Conservation (phyloP, 2,329 filamentous ascomycete genomes). For the Fusarium coffeatum region DNA sequence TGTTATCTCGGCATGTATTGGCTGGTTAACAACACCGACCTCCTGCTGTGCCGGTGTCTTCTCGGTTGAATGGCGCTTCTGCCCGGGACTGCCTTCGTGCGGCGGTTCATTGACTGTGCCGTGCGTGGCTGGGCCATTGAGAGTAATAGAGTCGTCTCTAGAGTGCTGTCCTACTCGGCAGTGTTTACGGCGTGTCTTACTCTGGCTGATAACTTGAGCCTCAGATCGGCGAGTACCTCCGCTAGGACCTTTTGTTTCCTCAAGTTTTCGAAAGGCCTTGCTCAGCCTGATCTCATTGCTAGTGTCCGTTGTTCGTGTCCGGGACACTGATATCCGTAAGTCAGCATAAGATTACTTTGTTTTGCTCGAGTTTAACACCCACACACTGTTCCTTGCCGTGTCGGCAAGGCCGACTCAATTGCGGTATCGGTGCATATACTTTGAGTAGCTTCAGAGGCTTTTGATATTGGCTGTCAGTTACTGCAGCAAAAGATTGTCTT, state of each 20-base stretch:
- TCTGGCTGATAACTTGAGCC: background rate
- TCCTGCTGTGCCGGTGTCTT: background rate
- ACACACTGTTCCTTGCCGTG: constrained; percentile 34
- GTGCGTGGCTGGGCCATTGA: constrained; percentile 5
- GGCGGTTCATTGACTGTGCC: constrained; percentile 2
- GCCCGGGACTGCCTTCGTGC: constrained; percentile 11
- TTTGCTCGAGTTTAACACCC: background rate
- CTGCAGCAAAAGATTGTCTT: background rate
- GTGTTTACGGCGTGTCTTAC: constrained; percentile 10
- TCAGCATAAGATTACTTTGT: constrained; percentile 2
- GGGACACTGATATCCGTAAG: constrained; percentile 27
- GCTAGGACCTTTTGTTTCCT: constrained; percentile 6
- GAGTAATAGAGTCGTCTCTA: background rate
- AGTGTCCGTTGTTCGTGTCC: constrained; percentile 36
- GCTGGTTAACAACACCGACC: background rate
- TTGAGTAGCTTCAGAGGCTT: constrained; percentile 1
- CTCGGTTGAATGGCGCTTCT: constrained; percentile 11
- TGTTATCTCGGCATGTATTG: background rate
- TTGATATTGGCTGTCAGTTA: constrained; percentile 6
- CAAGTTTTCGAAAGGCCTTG: constrained; percentile 25
- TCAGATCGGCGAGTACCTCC: constrained; percentile 9
- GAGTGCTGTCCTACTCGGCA: constrained; percentile 6
- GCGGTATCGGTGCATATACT: background rate
- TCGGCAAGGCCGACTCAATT: constrained; percentile 1
- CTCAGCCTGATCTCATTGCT: constrained; percentile 52